These are phyloP conservation scores for Cephaloascus albidus DNA, from an alignment of 805 yeast genomes.

Conservation along the genomic window DNA sequence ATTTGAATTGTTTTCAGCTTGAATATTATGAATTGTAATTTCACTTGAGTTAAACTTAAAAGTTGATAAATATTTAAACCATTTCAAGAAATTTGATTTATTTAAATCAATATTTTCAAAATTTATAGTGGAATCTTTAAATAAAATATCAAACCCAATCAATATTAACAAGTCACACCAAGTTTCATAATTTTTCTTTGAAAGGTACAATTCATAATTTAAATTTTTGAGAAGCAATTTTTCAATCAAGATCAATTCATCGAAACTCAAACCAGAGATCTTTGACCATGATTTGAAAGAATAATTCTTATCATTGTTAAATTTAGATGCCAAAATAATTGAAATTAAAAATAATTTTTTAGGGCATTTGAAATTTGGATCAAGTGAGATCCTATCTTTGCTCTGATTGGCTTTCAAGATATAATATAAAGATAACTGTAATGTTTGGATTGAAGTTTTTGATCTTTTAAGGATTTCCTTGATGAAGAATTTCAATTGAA, in stretches of 20 bases:
- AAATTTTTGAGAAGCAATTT: slow-evolving; percentile 39
- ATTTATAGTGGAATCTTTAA: slow-evolving; percentile 14
- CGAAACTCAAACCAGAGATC: slow-evolving; percentile 53
- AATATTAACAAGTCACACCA: slow-evolving; percentile 34
- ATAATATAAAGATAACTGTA: slow-evolving; percentile 63
- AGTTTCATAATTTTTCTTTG: slow-evolving; percentile 34
- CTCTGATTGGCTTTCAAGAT: slow-evolving; percentile 29
- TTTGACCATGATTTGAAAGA: slow-evolving; percentile 65
- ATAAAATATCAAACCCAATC: slow-evolving; percentile 32
- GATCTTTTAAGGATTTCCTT: slow-evolving; percentile 39
- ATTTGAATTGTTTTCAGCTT: too few species aligned
- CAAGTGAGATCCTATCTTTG: slow-evolving; percentile 2
- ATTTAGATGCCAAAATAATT: slow-evolving; percentile 65
- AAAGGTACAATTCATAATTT: slow-evolving; percentile 49
- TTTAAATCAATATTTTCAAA: too few species aligned
- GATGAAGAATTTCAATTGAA: slow-evolving; percentile 14
- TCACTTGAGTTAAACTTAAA: too few species aligned
- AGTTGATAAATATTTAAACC: too few species aligned
- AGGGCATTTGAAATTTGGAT: slow-evolving; percentile 31
- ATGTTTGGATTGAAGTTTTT: slow-evolving; percentile 47
- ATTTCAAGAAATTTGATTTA: too few species aligned
- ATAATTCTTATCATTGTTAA: slow-evolving; percentile 63
- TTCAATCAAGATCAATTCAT: slow-evolving; percentile 46
- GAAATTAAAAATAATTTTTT: slow-evolving; percentile 61
- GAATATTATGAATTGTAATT: too few species aligned